Evolutionary conservation across 192 early-diverging fungal species (phyloP).

Genomic region (Paraglomus brasilianum): DNA sequence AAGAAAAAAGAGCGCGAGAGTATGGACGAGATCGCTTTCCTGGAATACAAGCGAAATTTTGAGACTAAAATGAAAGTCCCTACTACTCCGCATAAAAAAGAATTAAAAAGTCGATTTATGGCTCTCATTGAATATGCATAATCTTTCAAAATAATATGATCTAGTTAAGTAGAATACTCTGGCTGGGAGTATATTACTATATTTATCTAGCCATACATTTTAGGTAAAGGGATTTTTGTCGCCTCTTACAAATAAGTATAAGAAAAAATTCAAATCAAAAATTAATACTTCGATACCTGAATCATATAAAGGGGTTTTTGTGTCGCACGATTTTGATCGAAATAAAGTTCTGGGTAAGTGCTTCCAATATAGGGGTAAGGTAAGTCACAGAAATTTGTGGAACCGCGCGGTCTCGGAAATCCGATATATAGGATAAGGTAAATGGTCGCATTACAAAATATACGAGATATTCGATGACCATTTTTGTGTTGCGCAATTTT

Average conservation of each 20-base stretch:
- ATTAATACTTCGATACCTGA: not conserved
- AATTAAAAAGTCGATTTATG: not conserved
- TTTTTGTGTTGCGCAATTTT: too few species aligned
- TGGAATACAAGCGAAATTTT: slow-evolving; percentile 2
- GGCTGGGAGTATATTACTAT: not conserved
- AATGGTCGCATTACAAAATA: too few species aligned
- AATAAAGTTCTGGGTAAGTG: too few species aligned
- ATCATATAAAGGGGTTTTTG: slow-evolving; percentile 1
- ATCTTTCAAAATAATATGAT: slow-evolving; percentile 5
- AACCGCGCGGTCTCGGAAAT: too few species aligned
- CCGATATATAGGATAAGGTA: too few species aligned
- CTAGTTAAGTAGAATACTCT: slow-evolving; percentile 4
- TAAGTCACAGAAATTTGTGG: too few species aligned
- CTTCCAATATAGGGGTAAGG: too few species aligned
- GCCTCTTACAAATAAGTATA: not conserved
- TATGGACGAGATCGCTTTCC: not conserved
- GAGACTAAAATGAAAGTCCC: not conserved
- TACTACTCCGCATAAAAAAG: slow-evolving; percentile 15
- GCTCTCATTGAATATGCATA: slow-evolving; percentile 1
- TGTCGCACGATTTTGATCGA: not conserved
- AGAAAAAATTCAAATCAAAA: not conserved
- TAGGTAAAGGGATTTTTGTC: slow-evolving; percentile 2
- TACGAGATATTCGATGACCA: too few species aligned
- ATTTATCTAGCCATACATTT: not conserved
- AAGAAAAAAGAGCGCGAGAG: slow-evolving; percentile 4